Conservation (phyloP, 2,329 filamentous ascomycete genomes). For the Alternaria sp. region DNA sequence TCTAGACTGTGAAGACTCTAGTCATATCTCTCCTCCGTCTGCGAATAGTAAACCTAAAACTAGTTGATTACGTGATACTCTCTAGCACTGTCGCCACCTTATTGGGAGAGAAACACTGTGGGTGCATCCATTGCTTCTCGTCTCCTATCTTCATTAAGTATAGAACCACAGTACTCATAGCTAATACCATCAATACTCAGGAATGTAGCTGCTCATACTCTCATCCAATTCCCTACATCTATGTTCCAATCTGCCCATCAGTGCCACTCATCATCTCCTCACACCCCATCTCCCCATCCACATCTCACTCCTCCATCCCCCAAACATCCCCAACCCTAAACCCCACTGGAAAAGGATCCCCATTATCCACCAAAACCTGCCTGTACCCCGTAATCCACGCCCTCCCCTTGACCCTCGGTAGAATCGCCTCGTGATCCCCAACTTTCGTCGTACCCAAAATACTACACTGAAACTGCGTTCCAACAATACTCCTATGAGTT, state of each 20-base stretch:
- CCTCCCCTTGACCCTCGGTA: constrained; percentile 52
- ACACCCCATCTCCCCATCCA: neutral
- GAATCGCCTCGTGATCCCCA: constrained; percentile 49
- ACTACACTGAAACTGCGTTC: constrained; percentile 51
- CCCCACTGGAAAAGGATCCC: constrained; percentile 52
- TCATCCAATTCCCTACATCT: neutral
- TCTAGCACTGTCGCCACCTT: neutral
- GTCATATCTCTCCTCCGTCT: neutral
- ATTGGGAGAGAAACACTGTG: neutral
- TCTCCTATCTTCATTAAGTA: fast-evolving
- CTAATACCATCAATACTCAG: neutral
- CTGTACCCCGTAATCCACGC: constrained; percentile 57
- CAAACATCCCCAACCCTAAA: constrained; percentile 49
- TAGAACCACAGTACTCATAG: neutral
- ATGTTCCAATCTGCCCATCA: neutral
- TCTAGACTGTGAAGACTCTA: neutral
- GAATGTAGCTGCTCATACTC: neutral
- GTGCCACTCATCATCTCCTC: neutral
- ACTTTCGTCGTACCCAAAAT: constrained; percentile 50
- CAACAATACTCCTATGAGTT: constrained; percentile 52
- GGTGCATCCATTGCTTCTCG: neutral
- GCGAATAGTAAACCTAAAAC: too few relatives aligned
- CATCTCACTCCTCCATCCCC: constrained; percentile 1
- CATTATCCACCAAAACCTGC: constrained; percentile 52
- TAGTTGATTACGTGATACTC: too few relatives aligned